A percentile compares a stretch with the other conserved stretches of the same genome.
phyloP scores from a whole-genome alignment of 1,284 basidiomycete species.

The Naganishia cerealis region DNA sequence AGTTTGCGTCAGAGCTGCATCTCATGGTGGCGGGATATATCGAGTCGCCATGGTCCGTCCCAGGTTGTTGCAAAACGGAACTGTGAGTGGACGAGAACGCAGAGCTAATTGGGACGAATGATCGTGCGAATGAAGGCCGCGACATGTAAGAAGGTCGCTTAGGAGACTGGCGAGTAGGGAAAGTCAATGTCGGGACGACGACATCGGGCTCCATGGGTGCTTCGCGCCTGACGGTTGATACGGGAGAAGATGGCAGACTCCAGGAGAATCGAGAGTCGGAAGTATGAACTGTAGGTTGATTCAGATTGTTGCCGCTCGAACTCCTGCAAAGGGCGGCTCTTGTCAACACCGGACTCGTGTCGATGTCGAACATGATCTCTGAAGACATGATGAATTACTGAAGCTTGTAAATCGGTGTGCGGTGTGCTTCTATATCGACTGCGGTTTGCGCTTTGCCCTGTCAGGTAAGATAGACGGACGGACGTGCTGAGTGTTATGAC shows the following conservation, averaged over 20 bases:
- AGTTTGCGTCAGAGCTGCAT: neutral
- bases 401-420: neutral
- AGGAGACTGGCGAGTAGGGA: conserved; percentile 3
- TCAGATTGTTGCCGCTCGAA: neutral
- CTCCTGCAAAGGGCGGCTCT: conserved; percentile 13
- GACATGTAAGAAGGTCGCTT: conserved; percentile 11
- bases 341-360: conserved; percentile 17
- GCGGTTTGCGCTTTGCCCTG: conserved; percentile 11
- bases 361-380: conserved; percentile 24
- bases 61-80: neutral
- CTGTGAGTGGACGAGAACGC: neutral
- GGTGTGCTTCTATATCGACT: neutral
- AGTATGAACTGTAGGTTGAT: neutral
- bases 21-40: neutral
- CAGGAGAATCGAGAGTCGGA: conserved; percentile 9
- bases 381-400: conserved; percentile 10
- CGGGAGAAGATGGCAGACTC: conserved; percentile 17
- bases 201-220: neutral
- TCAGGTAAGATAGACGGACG: conserved; percentile 23
- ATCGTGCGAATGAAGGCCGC: conserved; percentile 8
- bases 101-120: neutral
- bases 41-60: neutral
- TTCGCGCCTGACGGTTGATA: neutral
- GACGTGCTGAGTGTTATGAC: conserved; percentile 18
- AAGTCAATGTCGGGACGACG: neutral